Conservation (phyloP, 1,284 basidiomycete species). For the Mycena sp. region DNA sequence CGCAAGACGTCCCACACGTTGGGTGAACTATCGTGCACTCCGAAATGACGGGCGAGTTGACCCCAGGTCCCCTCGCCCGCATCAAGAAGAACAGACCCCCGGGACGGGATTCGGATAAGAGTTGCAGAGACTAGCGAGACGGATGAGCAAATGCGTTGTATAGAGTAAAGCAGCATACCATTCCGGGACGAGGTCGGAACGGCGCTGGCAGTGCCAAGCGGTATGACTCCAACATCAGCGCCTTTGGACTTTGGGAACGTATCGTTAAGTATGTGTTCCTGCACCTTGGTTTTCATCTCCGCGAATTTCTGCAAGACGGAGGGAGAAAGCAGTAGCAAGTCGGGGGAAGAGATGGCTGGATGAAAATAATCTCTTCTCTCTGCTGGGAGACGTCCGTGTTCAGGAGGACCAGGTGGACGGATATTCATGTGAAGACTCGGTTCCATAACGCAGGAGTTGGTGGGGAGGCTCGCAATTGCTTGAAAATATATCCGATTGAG, state of each 20-base stretch:
- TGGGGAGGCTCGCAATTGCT: slow-evolving; percentile 62
- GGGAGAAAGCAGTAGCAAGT: slow-evolving; percentile 46
- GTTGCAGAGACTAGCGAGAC: slow-evolving; percentile 74
- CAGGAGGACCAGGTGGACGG: slow-evolving; percentile 57
- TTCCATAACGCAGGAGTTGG: slow-evolving; percentile 52
- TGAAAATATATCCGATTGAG: background rate
- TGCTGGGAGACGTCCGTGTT: slow-evolving; percentile 41
- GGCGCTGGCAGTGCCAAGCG: slow-evolving; percentile 92
- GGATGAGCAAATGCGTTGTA: slow-evolving; percentile 2
- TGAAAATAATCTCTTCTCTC: slow-evolving; percentile 58
- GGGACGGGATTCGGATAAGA: slow-evolving; percentile 72
- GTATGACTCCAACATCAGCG: slow-evolving; percentile 75
- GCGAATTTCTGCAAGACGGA: slow-evolving; percentile 47
- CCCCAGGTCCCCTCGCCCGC: slow-evolving; percentile 93
- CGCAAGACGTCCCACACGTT: slow-evolving; percentile 71
- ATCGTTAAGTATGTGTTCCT: slow-evolving; percentile 35
- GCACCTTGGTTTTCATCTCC: slow-evolving; percentile 42
- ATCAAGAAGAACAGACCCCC: slow-evolving; percentile 86
- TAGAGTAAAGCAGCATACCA: slow-evolving; percentile 52
- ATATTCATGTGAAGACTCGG: slow-evolving; percentile 52
- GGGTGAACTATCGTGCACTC: slow-evolving; percentile 43
- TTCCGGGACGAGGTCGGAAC: slow-evolving; percentile 88
- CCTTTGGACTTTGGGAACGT: slow-evolving; percentile 51
- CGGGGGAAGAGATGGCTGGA: slow-evolving; percentile 44
- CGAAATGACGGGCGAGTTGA: slow-evolving; percentile 85